These are phyloP conservation scores for Suillus paluster DNA, from an alignment of 768 basidiomycete species.

Conservation along the genomic window DNA sequence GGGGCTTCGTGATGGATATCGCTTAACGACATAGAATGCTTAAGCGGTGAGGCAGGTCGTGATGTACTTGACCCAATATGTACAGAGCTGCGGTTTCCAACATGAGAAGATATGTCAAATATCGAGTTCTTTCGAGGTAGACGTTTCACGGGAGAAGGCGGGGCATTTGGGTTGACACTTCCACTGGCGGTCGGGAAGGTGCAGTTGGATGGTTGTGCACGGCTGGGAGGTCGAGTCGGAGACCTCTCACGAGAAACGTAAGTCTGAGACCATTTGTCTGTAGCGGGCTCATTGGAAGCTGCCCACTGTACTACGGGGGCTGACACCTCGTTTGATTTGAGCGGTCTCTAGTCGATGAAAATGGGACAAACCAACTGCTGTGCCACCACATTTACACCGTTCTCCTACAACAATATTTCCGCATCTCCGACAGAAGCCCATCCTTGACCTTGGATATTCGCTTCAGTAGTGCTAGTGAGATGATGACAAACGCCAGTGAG, in stretches of 20 bases:
- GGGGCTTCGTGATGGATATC: slow-evolving; percentile 12
- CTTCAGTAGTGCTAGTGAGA: neutral
- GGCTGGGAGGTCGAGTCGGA: slow-evolving; percentile 40
- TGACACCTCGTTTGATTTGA: slow-evolving; percentile 34
- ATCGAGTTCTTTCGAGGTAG: slow-evolving; percentile 54
- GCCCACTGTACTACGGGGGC: slow-evolving; percentile 73
- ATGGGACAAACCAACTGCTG: slow-evolving; percentile 67
- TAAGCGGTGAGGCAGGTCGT: slow-evolving; percentile 63
- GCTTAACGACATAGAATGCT: slow-evolving; percentile 33
- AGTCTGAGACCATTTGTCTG: slow-evolving; percentile 82
- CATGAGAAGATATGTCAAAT: slow-evolving; percentile 32
- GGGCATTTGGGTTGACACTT: slow-evolving; percentile 17
- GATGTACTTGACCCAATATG: slow-evolving; percentile 61
- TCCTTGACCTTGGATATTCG: slow-evolving; percentile 38
- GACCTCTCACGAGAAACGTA: slow-evolving; percentile 64
- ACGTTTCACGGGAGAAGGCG: slow-evolving; percentile 39
- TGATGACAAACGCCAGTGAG: slow-evolving; percentile 4
- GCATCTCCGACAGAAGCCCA: slow-evolving; percentile 88
- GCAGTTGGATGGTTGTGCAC: slow-evolving; percentile 10
- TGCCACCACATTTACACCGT: slow-evolving; percentile 83
- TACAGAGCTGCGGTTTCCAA: slow-evolving; percentile 55
- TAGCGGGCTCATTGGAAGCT: slow-evolving; percentile 43
- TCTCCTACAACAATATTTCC: slow-evolving; percentile 77
- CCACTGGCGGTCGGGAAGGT: slow-evolving; percentile 9
- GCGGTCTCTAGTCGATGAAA: slow-evolving; percentile 1